Evolutionary conservation across 768 basidiomycete genomes (phyloP).

Genomic region (Auriscalpium vulgare): DNA sequence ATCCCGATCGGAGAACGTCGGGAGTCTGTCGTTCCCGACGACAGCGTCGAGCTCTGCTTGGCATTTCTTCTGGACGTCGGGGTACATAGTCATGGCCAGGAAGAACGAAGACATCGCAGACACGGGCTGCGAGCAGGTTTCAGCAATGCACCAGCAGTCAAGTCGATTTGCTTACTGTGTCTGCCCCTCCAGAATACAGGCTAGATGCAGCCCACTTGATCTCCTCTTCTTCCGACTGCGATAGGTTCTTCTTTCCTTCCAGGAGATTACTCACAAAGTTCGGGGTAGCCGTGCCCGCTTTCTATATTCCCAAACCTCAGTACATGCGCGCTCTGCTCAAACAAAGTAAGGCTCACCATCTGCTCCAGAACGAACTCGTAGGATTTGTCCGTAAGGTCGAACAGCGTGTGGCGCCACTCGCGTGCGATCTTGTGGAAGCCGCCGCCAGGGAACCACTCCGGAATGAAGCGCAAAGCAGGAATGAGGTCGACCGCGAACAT

Average conservation of each 20-base stretch:
- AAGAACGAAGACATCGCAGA: constrained; percentile 20
- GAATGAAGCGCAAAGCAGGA: constrained; percentile 16
- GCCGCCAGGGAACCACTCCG: constrained; percentile 19
- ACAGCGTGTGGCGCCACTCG: constrained; percentile 13
- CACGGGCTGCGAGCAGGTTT: constrained; percentile 9
- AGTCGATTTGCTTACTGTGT: constrained; percentile 9
- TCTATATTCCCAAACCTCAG: neutral
- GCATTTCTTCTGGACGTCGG: constrained; percentile 13
- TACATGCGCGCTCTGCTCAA: too few species aligned
- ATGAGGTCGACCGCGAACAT: constrained; percentile 16
- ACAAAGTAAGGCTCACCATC: constrained; percentile 3
- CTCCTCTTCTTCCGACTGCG: constrained; percentile 10
- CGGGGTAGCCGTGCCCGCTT: constrained; percentile 11
- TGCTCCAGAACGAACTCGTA: constrained; percentile 12
- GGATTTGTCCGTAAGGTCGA: constrained; percentile 11
- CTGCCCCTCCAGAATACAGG: constrained; percentile 18
- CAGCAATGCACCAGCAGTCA: neutral
- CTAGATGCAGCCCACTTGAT: constrained; percentile 20
- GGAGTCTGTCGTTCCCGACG: constrained; percentile 14
- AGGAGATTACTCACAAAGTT: constrained; percentile 12
- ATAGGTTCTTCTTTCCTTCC: constrained; percentile 5
- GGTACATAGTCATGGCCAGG: constrained; percentile 22
- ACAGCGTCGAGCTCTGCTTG: constrained; percentile 20
- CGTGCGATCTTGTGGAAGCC: constrained; percentile 16
- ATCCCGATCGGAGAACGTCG: constrained; percentile 13